phyloP scores from a whole-genome alignment of 179 eudicot genomes.

The Dionaea muscipula region DNA sequence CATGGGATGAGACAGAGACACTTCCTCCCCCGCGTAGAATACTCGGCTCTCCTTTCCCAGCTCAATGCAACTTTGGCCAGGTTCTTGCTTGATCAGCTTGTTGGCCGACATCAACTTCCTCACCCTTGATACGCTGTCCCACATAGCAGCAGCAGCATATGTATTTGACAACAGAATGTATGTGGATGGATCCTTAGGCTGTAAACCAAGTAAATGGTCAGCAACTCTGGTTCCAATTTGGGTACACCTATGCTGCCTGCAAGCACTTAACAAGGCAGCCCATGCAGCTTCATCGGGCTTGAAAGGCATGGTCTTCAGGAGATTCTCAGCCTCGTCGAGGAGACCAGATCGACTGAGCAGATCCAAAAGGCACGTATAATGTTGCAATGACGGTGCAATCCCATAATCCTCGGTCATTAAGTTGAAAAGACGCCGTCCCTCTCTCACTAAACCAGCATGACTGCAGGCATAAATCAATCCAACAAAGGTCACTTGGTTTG shows the following conservation, averaged over 20 bases:
- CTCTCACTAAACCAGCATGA: slow-evolving; percentile 64
- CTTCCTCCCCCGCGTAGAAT: slow-evolving; percentile 69
- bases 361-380: slow-evolving; percentile 73
- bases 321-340: slow-evolving; percentile 58
- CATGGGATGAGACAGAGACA: slow-evolving; percentile 40
- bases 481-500: slow-evolving; percentile 69
- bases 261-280: slow-evolving; percentile 72
- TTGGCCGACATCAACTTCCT: slow-evolving; percentile 42
- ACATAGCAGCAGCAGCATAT: slow-evolving; percentile 55
- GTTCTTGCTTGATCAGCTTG: slow-evolving; percentile 52
- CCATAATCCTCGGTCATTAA: slow-evolving; percentile 49
- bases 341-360: slow-evolving; percentile 67
- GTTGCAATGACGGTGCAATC: slow-evolving; percentile 51
- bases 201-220: slow-evolving; percentile 34
- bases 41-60: slow-evolving; percentile 47
- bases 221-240: slow-evolving; percentile 46
- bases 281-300: slow-evolving; percentile 76
- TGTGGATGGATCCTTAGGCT: slow-evolving; percentile 55
- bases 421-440: slow-evolving; percentile 46
- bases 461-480: slow-evolving; percentile 78
- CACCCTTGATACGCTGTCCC: slow-evolving; percentile 52
- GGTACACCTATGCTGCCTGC: slow-evolving; percentile 37
- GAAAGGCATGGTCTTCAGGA: slow-evolving; percentile 59
- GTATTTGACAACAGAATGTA: slow-evolving; percentile 53
- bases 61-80: slow-evolving; percentile 62